Conservation (phyloP, 805 yeast species). For the Zygotorulaspora sp. region DNA sequence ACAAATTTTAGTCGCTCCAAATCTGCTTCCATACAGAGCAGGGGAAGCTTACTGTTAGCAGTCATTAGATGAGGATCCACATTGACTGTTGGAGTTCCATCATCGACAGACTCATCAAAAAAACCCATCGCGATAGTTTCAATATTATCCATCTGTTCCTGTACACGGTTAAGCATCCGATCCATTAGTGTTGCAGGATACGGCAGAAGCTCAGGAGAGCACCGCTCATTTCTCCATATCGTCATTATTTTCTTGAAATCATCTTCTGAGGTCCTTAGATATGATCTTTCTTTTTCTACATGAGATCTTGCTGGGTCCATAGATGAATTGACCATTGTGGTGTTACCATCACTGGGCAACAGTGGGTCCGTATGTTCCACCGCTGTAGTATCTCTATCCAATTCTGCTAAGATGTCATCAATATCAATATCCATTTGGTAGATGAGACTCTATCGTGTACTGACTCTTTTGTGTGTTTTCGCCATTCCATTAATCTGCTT, state of each 20-base stretch:
- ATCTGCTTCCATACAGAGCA: slow-evolving; percentile 86
- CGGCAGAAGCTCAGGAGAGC: slow-evolving; percentile 80
- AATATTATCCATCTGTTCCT: slow-evolving; percentile 68
- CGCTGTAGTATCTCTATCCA: slow-evolving; percentile 47
- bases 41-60: slow-evolving; percentile 50
- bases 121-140: slow-evolving; percentile 78
- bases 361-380: slow-evolving; percentile 20
- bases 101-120: slow-evolving; percentile 40
- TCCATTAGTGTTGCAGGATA: slow-evolving; percentile 61
- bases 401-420: slow-evolving; percentile 65
- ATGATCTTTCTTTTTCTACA: slow-evolving; percentile 3
- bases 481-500: too few species aligned
- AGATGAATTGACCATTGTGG: slow-evolving; percentile 23
- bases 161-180: slow-evolving; percentile 53
- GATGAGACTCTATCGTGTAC: too few species aligned
- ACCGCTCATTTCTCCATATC: slow-evolving; percentile 80
- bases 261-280: slow-evolving; percentile 16
- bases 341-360: slow-evolving; percentile 20
- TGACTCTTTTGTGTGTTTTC: too few species aligned
- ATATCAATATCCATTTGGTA: slow-evolving; percentile 46
- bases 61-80: slow-evolving; percentile 3
- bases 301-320: slow-evolving; percentile 12
- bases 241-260: slow-evolving; percentile 41
- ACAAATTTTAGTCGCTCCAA: slow-evolving; percentile 81
- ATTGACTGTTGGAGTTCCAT: neutral